Conservation (phyloP, 768 basidiomycete genomes). For the Lactarius quietus region DNA sequence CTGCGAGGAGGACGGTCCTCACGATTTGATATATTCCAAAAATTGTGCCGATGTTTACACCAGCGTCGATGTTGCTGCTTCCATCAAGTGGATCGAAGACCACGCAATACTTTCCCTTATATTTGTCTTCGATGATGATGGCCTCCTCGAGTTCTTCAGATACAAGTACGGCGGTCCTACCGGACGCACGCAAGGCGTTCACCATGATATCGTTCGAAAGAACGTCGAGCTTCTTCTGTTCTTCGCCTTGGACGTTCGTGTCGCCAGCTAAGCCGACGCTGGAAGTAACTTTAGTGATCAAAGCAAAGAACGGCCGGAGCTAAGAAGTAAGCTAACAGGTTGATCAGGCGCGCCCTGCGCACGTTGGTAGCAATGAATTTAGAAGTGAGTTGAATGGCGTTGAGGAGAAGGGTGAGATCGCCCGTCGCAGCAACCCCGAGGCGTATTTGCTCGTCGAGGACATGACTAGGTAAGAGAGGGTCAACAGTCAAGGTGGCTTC, state of each 20-base stretch:
- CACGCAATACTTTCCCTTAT: slow-evolving; percentile 91
- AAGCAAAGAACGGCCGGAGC: slow-evolving; percentile 4
- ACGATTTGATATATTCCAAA: slow-evolving; percentile 95
- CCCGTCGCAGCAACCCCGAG: slow-evolving; percentile 83
- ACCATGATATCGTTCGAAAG: slow-evolving; percentile 99
- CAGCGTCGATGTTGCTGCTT: slow-evolving; percentile 98
- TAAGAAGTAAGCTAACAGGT: slow-evolving; percentile 60
- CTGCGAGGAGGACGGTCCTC: slow-evolving; percentile 35
- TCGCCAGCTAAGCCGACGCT: slow-evolving; percentile 98
- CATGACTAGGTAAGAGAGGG: slow-evolving; percentile 55
- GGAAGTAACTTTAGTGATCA: slow-evolving; percentile 16
- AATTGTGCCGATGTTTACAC: slow-evolving; percentile 98
- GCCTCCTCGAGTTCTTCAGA: slow-evolving; percentile 95
- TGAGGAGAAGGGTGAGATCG: slow-evolving; percentile 90
- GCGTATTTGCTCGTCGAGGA: slow-evolving; percentile 80
- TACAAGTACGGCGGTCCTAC: slow-evolving; percentile 94
- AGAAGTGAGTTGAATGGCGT: slow-evolving; percentile 92
- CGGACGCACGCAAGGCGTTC: slow-evolving; percentile 92
- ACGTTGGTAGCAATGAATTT: slow-evolving; percentile 99
- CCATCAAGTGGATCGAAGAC: slow-evolving; percentile 99
- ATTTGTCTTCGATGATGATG: slow-evolving; percentile 77
- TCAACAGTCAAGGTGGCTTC: slow-evolving; percentile 8
- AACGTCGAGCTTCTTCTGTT: slow-evolving; percentile 99
- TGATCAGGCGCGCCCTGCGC: slow-evolving; percentile 93
- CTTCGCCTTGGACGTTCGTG: slow-evolving; percentile 96